Evolutionary conservation across 2,329 filamentous ascomycete species (phyloP).

Genomic region (Kalaharituber pfeilii): DNA sequence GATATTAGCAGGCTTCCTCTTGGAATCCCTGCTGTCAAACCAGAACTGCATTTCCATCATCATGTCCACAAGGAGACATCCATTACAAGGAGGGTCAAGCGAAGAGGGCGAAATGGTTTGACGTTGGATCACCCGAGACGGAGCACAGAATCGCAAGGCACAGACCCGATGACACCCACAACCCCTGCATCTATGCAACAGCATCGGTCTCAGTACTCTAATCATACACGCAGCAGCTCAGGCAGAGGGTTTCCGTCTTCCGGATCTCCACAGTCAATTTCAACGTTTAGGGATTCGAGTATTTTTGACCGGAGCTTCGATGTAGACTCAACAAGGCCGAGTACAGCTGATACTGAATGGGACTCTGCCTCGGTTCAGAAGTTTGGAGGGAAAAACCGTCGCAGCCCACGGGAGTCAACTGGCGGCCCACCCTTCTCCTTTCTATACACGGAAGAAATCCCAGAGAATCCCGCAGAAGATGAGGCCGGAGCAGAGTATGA

Average conservation of each 20-base stretch:
- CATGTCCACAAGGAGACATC: neutral
- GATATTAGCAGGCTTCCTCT: conserved; percentile 1
- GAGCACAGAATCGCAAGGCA: neutral
- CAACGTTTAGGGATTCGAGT: neutral
- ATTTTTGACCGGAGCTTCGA: neutral
- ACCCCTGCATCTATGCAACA: neutral
- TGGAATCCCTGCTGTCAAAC: neutral
- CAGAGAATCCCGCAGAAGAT: neutral
- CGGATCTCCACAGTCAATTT: neutral
- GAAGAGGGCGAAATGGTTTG: neutral
- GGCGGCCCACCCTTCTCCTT: neutral
- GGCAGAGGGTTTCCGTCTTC: neutral
- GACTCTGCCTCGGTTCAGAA: neutral
- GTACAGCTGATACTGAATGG: neutral
- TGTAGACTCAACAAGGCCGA: neutral
- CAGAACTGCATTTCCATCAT: neutral
- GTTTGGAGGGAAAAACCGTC: neutral
- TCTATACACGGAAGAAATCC: neutral
- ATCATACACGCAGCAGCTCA: neutral
- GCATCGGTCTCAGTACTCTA: neutral
- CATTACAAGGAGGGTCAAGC: neutral
- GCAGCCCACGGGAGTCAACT: neutral
- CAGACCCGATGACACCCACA: neutral
- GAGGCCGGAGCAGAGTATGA: neutral
- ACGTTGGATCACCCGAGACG: neutral